Base-by-base conservation (phyloP, 495 filamentous ascomycete species). In the Hapsidospora chrysogenum region DNA sequence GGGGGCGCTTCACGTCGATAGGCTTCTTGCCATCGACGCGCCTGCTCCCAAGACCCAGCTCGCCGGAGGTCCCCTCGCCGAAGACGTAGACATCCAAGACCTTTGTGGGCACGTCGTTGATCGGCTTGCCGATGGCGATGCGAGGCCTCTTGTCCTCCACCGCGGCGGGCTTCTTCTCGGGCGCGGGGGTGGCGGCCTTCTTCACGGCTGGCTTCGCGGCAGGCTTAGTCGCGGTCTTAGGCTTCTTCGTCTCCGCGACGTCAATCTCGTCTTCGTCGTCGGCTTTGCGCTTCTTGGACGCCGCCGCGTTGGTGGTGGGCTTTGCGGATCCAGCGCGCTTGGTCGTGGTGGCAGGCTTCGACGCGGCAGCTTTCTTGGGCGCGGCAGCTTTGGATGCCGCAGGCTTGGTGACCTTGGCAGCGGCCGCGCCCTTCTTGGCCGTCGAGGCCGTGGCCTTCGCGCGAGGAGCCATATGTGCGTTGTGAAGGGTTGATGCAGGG, bases 1-100 rank as follows among this genome's bases (percentile, higher is more conserved):
- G 61, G n/a, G 68, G 68, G 15, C 66, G 60, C 49, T 60, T 63
- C 36, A 72, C 68, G 39, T 70, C 64, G 31, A 68, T 64, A 17
- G 64, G 64, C 46, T 58, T 68, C 55, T 63, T 65, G 26, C 61
- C 61, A 3, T 63, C 52, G 36, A 52, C 40, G 36, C 48, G 51
- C 29, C 46, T 41, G 33, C 47, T 55, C 27, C 63, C 63, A 8
- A 72, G 59, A 26, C 68, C 68, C 22, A 72, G 64, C 45, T 72
- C 68, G 37, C 66, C 68, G 9, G 60, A 58, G 36, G 48, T 53
- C 33, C 65, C 65, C 48, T 70, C 64, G 32, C 68, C 68, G 37
- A 72, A 70, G 36, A 70, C 66, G 33, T 65, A 70, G 19, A 72
- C 44, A 39, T 67, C 59, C 42, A 68, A 52, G 23, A 48, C 44